These are phyloP conservation scores for Penicillium tannophilum DNA, from an alignment of 495 filamentous ascomycete species.

Conservation along the genomic window DNA sequence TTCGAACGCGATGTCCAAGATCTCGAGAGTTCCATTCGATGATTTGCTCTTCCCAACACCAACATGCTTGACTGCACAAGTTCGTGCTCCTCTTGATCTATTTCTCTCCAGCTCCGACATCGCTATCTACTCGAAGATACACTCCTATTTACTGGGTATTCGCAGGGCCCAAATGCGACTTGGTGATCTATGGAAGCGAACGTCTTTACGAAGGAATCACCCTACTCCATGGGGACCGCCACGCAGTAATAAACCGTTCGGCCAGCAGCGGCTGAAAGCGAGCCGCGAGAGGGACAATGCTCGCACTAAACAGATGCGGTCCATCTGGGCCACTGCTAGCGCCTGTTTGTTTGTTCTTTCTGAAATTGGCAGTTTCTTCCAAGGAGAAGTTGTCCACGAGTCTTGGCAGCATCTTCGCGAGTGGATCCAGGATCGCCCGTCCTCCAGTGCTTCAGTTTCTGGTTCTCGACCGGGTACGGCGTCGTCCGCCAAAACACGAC, in stretches of 20 bases:
- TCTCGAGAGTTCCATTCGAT: conserved; percentile 59
- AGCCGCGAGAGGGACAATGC: conserved; percentile 60
- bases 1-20: conserved; percentile 24
- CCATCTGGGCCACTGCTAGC: conserved; percentile 82
- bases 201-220: conserved; percentile 71
- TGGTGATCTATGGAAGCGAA: conserved; percentile 81
- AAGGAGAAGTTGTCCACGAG: conserved; percentile 82
- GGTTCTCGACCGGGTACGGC: conserved; percentile 44
- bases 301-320: conserved; percentile 66
- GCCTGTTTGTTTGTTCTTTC: conserved; percentile 85
- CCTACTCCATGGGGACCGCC: conserved; percentile 67
- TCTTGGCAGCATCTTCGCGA: conserved; percentile 66
- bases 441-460: conserved; percentile 20
- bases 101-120: conserved; percentile 79
- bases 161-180: conserved; percentile 80
- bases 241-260: conserved; percentile 59
- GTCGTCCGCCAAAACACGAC: conserved; percentile 28
- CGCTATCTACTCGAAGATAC: conserved; percentile 75
- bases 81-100: conserved; percentile 81
- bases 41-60: conserved; percentile 82
- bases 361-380: conserved; percentile 82
- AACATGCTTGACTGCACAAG: conserved; percentile 67
- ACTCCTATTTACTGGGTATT: conserved; percentile 83
- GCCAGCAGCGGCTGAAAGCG: conserved; percentile 53
- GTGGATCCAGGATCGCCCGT: conserved; percentile 52